phyloP scores from a whole-genome alignment of 1,284 basidiomycete genomes.

The Puccinia hordei region DNA sequence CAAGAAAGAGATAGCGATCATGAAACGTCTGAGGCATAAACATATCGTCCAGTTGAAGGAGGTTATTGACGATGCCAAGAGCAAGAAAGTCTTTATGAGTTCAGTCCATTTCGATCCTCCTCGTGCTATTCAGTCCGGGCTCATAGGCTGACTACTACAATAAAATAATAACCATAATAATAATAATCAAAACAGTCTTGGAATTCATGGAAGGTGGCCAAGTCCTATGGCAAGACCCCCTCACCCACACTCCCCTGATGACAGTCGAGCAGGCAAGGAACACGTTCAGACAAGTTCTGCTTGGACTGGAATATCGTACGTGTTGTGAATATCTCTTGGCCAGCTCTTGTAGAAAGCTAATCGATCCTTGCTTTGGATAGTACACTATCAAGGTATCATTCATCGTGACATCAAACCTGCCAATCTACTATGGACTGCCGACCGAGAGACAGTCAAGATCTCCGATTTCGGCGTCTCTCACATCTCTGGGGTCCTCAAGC shows the following conservation, averaged over 20 bases:
- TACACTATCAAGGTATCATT: conserved; percentile 96
- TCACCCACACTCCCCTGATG: conserved; percentile 67
- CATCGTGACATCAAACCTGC: conserved; percentile 99
- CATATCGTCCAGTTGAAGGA: conserved; percentile 89
- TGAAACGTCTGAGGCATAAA: conserved; percentile 91
- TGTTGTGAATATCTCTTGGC: conserved; percentile 53
- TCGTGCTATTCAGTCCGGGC: conserved; percentile 50
- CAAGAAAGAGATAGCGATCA: conserved; percentile 89
- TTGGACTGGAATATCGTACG: conserved; percentile 89
- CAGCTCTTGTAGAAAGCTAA: conserved; percentile 37
- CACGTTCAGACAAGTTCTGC: conserved; percentile 86
- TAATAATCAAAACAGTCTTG: conserved; percentile 68
- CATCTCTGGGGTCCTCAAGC: conserved; percentile 80
- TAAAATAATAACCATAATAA: background rate
- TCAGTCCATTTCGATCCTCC: conserved; percentile 51
- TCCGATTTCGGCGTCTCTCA: conserved; percentile 97
- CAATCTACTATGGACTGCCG: conserved; percentile 85
- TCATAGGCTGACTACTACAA: background rate
- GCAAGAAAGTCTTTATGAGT: conserved; percentile 92
- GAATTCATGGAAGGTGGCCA: conserved; percentile 95
- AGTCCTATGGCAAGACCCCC: conserved; percentile 71
- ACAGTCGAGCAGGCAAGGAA: conserved; percentile 78
- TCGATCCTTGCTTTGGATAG: conserved; percentile 61
- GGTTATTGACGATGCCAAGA: conserved; percentile 90
- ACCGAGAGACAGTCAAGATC: conserved; percentile 83